Conservation (phyloP, 768 basidiomycete species). For the Gloeopeniophorella convolvens region DNA sequence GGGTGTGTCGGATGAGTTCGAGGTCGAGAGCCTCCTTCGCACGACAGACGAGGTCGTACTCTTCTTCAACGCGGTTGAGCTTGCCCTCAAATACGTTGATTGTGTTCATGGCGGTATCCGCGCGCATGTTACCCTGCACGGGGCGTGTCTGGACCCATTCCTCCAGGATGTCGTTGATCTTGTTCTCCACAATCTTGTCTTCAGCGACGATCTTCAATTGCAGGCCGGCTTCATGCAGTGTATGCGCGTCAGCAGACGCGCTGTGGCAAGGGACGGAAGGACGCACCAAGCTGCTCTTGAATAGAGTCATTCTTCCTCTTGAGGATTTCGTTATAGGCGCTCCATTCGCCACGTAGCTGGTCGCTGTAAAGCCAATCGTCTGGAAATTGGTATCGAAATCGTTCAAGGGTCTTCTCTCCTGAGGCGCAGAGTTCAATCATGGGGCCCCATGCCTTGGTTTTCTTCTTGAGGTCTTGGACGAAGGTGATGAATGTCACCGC, state of each 20-base stretch:
- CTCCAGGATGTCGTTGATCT: constrained; percentile 80
- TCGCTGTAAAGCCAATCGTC: constrained; percentile 98
- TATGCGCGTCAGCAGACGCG: neutral
- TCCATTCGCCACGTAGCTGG: constrained; percentile 96
- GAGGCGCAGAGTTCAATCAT: constrained; percentile 92
- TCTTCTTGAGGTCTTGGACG: constrained; percentile 97
- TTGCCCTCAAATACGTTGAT: constrained; percentile 95
- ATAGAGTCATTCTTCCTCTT: constrained; percentile 98
- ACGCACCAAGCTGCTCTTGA: constrained; percentile 91
- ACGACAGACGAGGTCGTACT: constrained; percentile 90
- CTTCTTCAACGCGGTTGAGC: constrained; percentile 82
- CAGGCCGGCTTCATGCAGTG: constrained; percentile 62
- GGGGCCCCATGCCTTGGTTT: constrained; percentile 93
- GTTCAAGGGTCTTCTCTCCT: constrained; percentile 95
- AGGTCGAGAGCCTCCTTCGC: constrained; percentile 97
- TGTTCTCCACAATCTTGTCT: constrained; percentile 96
- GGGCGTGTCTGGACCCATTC: constrained; percentile 98
- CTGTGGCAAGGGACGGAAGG: constrained; percentile 1
- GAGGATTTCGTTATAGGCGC: constrained; percentile 95
- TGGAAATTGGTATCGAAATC: constrained; percentile 95
- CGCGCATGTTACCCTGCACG: constrained; percentile 93
- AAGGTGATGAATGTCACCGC: constrained; percentile 99
- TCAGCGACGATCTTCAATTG: constrained; percentile 99
- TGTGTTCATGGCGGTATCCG: constrained; percentile 92
- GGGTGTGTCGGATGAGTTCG: constrained; percentile 82